These are phyloP conservation scores for Elongisporangium anandrum DNA, from an alignment of 352 stramenopile species.

Conservation along the genomic window DNA sequence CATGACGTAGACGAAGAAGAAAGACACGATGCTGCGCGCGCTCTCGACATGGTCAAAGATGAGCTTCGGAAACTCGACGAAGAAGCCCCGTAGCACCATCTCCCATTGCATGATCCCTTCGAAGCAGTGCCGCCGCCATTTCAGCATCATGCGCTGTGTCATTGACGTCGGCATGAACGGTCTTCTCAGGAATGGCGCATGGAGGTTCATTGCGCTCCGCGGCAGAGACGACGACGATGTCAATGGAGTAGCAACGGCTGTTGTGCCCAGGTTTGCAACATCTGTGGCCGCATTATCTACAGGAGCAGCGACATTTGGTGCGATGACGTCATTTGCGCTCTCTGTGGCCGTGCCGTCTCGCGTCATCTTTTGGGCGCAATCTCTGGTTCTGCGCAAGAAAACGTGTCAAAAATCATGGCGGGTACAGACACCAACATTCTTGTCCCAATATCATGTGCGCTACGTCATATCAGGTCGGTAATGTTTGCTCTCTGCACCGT, in stretches of 20 bases:
- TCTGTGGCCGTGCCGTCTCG: not conserved
- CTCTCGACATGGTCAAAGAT: conserved; percentile 46
- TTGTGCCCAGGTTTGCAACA: not conserved
- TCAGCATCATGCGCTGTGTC: conserved; percentile 8
- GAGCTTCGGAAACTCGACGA: conserved; percentile 48
- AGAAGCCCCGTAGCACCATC: conserved; percentile 42
- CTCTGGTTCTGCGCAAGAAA: not conserved
- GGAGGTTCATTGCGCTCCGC: not conserved
- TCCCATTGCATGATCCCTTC: conserved; percentile 71
- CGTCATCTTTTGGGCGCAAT: not conserved
- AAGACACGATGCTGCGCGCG: conserved; percentile 54
- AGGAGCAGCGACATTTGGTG: not conserved
- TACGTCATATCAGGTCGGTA: not conserved
- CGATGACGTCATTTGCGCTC: not conserved
- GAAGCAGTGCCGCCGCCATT: conserved; percentile 56
- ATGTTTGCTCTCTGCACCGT: not conserved
- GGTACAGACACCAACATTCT: not conserved
- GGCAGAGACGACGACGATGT: not conserved
- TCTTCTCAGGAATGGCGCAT: not conserved
- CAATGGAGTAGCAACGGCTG: not conserved
- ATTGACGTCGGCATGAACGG: not conserved
- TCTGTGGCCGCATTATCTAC: not conserved
- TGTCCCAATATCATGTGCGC: not conserved
- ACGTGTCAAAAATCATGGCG: not conserved
- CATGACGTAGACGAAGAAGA: conserved; percentile 87